Evolutionary conservation across 176 grass and related monocot genomes (phyloP).

Genomic region (Canna indica): DNA sequence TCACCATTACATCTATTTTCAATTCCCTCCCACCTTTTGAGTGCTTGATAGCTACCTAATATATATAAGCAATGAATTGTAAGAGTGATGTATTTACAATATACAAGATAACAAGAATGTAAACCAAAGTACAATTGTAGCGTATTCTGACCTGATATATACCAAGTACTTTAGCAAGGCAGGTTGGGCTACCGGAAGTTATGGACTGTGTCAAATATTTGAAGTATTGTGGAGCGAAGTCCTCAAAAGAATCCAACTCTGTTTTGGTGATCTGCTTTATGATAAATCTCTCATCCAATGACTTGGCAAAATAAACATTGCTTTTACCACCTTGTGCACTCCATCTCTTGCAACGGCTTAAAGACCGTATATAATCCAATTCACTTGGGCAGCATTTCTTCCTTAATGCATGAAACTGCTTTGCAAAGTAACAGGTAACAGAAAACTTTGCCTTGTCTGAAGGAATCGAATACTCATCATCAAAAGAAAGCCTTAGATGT

Average conservation of each 20-base stretch:
- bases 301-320: conserved; percentile 93
- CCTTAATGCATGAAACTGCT: conserved; percentile 57
- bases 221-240: conserved; percentile 74
- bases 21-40: conserved; percentile 71
- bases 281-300: conserved; percentile 90
- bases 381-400: conserved; percentile 55
- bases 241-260: conserved; percentile 83
- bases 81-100: neutral
- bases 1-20: conserved; percentile 90
- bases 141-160: conserved; percentile 65
- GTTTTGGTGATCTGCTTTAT: conserved; percentile 90
- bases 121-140: neutral
- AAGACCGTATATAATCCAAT: conserved; percentile 65
- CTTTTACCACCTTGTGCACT: conserved; percentile 93
- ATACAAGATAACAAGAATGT: neutral
- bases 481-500: conserved; percentile 65
- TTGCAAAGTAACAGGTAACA: conserved; percentile 80
- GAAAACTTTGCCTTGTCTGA: conserved; percentile 69
- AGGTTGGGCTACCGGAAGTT: conserved; percentile 57
- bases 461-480: conserved; percentile 59
- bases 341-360: conserved; percentile 90
- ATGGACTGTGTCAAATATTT: conserved; percentile 58
- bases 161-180: conserved; percentile 82
- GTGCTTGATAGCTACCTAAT: conserved; percentile 61
- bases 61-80: conserved; percentile 3